Base-by-base conservation (phyloP, 1,284 basidiomycete species). In the Cryptococcus jaspeensis region DNA sequence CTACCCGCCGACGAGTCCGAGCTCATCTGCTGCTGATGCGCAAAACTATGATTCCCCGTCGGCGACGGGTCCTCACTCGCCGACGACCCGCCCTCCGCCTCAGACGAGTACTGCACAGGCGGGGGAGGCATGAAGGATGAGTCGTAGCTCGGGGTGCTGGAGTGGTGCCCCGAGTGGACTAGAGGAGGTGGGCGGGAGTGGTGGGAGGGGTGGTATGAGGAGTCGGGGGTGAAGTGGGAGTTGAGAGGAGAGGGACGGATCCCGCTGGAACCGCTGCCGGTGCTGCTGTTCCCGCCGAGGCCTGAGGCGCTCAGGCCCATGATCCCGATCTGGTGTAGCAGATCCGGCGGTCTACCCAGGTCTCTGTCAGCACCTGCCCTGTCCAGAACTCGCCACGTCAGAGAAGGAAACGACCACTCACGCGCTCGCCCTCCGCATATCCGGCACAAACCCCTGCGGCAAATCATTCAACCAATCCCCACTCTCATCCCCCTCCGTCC, bases 401-500 rank as follows among this genome's bases (percentile, higher is more conserved):
- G 28, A 16, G n/a, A 36, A 12, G 1, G 5, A 18, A 16, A 12
- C 16, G 20, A 15, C 2, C 7, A 61, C 60, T 62, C 53, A 62
- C 60, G 56, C 60, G 22, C 56, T 58, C 13, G 60, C 50, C 35
- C 60, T 45, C 47, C 60, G 47, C 7, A 47, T 23, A 45, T 58
- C 60, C 16, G 57, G 56, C 35, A 58, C 60, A 45, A 62, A 62
- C 18, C 60, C 60, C 18, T 62, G 53, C 5, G 56, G 60, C 47
- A 36, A n/a, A 13, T 40, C 36, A 18, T 40, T 16, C 36, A 44
- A 45, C 60, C 53, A 57, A 9, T 59, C 56, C 15, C 35, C 49
- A 23, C 45, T 48, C 2, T 28, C 37, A 15, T 56, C 52, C 13
- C 52, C 56, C 42, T 46, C 51, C 38, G 53, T 67, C n/a, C 66